A percentile compares a stretch with the other conserved stretches of the same genome.
Conservation (phyloP, 306 rosid genomes). For the Lupinus albus region DNA sequence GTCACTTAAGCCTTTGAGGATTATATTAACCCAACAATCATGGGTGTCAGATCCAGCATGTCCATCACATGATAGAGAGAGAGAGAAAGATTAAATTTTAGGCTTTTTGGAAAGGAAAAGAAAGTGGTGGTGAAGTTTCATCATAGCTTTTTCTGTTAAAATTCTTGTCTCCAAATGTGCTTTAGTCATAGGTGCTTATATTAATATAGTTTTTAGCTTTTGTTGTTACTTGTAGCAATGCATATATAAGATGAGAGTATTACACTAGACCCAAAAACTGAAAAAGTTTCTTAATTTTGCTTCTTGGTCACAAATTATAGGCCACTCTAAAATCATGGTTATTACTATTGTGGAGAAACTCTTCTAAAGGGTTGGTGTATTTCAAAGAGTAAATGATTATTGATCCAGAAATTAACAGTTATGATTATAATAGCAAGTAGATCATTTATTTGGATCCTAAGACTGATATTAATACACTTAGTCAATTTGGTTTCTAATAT, state of each 20-base stretch:
- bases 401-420: too few species aligned
- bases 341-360: too few species aligned
- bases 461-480: too few species aligned
- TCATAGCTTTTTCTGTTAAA: constrained; percentile 34
- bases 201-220: constrained; percentile 34
- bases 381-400: too few species aligned
- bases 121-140: constrained; percentile 35
- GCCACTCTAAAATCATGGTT: not conserved
- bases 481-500: too few species aligned
- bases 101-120: constrained; percentile 40
- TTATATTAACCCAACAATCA: constrained; percentile 56
- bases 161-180: constrained; percentile 37
- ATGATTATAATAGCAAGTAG: too few species aligned
- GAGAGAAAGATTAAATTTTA: constrained; percentile 2
- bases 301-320: constrained; percentile 17
- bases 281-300: constrained; percentile 3
- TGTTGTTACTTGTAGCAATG: constrained; percentile 34
- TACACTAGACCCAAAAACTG: not conserved
- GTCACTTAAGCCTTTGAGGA: constrained; percentile 40
- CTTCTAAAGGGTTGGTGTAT: too few species aligned
- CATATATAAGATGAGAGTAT: constrained; percentile 15
- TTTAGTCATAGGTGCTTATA: constrained; percentile 11
- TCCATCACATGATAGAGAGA: constrained; percentile 50
- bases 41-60: constrained; percentile 63
- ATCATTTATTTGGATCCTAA: too few species aligned